Base-by-base conservation (phyloP, 2,329 filamentous ascomycete genomes). In the Fusarium austroafricanum region DNA sequence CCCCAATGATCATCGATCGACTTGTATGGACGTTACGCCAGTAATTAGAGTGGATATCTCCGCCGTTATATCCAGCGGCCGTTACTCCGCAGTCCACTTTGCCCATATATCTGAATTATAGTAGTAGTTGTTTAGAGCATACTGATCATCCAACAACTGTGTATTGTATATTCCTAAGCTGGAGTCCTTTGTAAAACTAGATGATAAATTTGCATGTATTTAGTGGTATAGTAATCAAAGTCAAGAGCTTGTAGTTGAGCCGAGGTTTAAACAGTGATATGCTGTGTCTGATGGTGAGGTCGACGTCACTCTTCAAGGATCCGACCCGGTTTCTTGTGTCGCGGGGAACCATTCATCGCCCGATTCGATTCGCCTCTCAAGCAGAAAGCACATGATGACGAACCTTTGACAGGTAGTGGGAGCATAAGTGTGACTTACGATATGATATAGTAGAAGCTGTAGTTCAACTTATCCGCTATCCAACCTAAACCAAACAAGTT, bases 241-340 rank as follows among this genome's bases (percentile, higher is more conserved):
- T 58, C 21, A 39, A 18, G 38, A 18, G 14, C 9, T 58, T 20
- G 47, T 23, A 42, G 21, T 26, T 4, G 31, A 56, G 37, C 61
- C 51, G 47, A 61, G 43, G 65, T 28, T 65, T 42, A 35, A 26
- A 37, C 23, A 37, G 8, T 15, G 7, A 47, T 8, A 52, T 17
- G 29, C 21, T 23, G 56, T 40, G 51, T 45, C 15, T 47, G 43
- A 49, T 50, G 33, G 43, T 63, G 62, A 51, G 57, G 43, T 49
- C 71, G 71, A 73, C 71, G 71, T 73, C 71, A 73, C 71, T 59
- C 37, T 56, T 49, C 69, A 49, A 64, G 67, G 71, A 68, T 71
- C 55, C 55, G 38, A 68, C 61, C 71, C 63, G 68, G 70, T 73
- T 73, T 73, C 52, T 55, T 58, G 26, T 55, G 40, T 64, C 71